A percentile compares a stretch with the other conserved stretches of the same genome.
Evolutionary conservation across 2,329 filamentous ascomycete genomes (phyloP).

Genomic region (Chaetomium globosum): DNA sequence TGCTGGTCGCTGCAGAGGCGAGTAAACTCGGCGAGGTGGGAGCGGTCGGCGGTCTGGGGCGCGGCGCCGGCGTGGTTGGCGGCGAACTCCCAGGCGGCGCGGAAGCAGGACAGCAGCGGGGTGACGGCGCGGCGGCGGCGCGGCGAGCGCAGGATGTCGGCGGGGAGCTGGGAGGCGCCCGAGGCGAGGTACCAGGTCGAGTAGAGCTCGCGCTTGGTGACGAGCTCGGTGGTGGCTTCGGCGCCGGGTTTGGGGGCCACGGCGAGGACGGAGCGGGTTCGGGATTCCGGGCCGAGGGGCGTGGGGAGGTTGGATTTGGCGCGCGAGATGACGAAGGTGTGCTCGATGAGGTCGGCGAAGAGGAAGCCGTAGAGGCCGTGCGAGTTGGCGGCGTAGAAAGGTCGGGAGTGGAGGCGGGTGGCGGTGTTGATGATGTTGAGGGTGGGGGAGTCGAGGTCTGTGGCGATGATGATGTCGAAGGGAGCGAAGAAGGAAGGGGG

Average conservation of each 20-base stretch:
- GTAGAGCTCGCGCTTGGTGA: constrained; percentile 90
- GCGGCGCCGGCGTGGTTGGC: constrained; percentile 56
- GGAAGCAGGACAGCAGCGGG: constrained; percentile 79
- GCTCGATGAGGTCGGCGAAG: constrained; percentile 88
- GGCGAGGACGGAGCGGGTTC: constrained; percentile 73
- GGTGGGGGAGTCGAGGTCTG: constrained; percentile 75
- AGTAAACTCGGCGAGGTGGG: constrained; percentile 77
- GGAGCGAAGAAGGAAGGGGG: constrained; percentile 71
- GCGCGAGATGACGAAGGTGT: constrained; percentile 87
- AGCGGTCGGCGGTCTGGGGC: constrained; percentile 57
- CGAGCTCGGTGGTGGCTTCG: constrained; percentile 74
- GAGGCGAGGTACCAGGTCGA: constrained; percentile 83
- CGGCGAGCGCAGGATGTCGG: constrained; percentile 68
- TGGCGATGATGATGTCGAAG: constrained; percentile 88
- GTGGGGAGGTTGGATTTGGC: constrained; percentile 75
- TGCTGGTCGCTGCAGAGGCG: constrained; percentile 76
- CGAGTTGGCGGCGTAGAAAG: constrained; percentile 85
- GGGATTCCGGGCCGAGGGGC: constrained; percentile 65
- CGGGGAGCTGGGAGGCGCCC: constrained; percentile 70
- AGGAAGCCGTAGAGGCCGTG: constrained; percentile 95
- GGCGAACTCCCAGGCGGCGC: constrained; percentile 88
- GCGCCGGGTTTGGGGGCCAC: constrained; percentile 68
- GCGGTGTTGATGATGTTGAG: constrained; percentile 82
- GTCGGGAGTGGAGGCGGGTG: constrained; percentile 73
- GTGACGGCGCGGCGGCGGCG: constrained; percentile 76